Evolutionary conservation across 129 eudicot genomes (phyloP).

Genomic region (Logfia minima): DNA sequence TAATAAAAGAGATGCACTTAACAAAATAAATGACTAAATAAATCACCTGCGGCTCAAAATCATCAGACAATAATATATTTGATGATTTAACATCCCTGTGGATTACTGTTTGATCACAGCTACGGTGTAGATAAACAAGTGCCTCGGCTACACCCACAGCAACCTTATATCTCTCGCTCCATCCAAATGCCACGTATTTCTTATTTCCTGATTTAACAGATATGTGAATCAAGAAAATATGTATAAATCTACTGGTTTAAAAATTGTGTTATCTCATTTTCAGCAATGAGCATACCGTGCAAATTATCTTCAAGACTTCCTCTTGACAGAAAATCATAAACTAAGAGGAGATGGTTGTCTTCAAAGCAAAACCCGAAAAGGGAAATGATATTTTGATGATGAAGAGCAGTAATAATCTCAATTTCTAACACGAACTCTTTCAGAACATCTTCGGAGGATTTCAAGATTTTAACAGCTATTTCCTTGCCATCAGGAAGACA

Average conservation of each 20-base stretch:
- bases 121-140: conserved; percentile 50
- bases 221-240: not conserved
- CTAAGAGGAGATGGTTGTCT: conserved; percentile 70
- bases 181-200: conserved; percentile 48
- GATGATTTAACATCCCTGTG: conserved; percentile 98
- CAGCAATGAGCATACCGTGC: conserved; percentile 49
- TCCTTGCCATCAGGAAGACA: conserved; percentile 63
- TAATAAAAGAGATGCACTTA: not conserved
- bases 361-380: conserved; percentile 85
- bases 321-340: conserved; percentile 78
- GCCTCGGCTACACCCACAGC: conserved; percentile 74
- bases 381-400: conserved; percentile 81
- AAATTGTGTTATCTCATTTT: not conserved
- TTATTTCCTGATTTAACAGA: conserved; percentile 31
- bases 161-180: conserved; percentile 65
- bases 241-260: not conserved
- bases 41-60: conserved; percentile 87
- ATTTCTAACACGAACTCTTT: conserved; percentile 42
- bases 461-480: conserved; percentile 44
- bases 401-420: conserved; percentile 58
- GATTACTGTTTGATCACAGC: conserved; percentile 52
- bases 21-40: not conserved
- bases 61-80: conserved; percentile 82
- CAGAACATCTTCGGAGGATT: conserved; percentile 38
- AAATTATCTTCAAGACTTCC: conserved; percentile 93